phyloP scores from a whole-genome alignment of 2,329 filamentous ascomycete species.

The Fusarium abutilonis region DNA sequence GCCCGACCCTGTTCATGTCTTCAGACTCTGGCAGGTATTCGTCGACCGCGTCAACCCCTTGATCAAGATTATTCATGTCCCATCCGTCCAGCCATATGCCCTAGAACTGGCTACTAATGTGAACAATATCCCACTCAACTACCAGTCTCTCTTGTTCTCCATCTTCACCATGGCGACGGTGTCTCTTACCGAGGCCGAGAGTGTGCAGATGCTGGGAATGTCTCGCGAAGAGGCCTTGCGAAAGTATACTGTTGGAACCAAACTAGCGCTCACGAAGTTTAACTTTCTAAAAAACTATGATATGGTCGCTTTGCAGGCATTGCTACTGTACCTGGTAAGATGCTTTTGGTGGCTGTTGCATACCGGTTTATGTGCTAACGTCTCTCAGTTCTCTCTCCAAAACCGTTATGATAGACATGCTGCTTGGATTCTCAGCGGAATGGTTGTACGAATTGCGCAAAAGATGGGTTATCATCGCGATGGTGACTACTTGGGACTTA shows the following conservation, averaged over 20 bases:
- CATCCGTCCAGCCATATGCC: constrained; percentile 72
- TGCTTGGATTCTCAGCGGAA: constrained; percentile 68
- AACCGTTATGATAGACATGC: constrained; percentile 68
- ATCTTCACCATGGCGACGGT: constrained; percentile 71
- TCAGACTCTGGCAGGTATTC: constrained; percentile 78
- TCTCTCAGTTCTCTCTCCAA: constrained; percentile 61
- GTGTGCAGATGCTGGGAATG: constrained; percentile 61
- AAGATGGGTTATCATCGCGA: constrained; percentile 75
- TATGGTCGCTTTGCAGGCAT: constrained; percentile 66
- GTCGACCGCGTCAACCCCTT: constrained; percentile 79
- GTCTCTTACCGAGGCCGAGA: constrained; percentile 66
- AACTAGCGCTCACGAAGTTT: constrained; percentile 59
- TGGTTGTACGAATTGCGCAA: constrained; percentile 70
- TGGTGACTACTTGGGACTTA: constrained; percentile 63
- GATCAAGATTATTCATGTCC: constrained; percentile 77
- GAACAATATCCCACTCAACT: constrained; percentile 63
- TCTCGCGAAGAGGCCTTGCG: constrained; percentile 61
- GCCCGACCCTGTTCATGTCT: constrained; percentile 72
- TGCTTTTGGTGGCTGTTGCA: background rate
- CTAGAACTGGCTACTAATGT: constrained; percentile 69
- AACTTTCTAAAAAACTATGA: constrained; percentile 69
- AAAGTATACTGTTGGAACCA: constrained; percentile 62
- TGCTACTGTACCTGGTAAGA: constrained; percentile 66
- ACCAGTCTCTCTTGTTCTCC: constrained; percentile 70
- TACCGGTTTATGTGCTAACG: constrained; percentile 21